Evolutionary conservation across 331 rosid species (phyloP).

Genomic region (Malus hybrid): DNA sequence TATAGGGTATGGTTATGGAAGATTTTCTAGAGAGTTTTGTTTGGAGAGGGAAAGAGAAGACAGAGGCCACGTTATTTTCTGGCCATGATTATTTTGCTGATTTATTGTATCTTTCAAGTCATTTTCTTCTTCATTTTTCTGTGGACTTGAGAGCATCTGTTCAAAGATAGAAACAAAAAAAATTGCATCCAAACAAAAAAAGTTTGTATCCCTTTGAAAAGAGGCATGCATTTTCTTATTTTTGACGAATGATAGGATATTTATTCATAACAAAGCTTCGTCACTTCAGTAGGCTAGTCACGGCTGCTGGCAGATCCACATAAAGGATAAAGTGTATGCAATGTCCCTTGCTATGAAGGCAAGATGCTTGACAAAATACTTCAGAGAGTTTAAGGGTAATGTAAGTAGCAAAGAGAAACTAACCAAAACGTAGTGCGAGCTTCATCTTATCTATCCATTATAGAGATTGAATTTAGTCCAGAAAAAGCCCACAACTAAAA

Average conservation of each 20-base stretch:
- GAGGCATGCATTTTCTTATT: neutral
- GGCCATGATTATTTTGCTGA: neutral
- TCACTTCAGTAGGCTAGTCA: neutral
- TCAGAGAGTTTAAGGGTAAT: neutral
- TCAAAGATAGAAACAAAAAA: neutral
- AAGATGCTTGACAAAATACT: neutral
- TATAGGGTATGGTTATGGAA: conserved; percentile 1
- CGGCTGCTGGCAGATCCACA: neutral
- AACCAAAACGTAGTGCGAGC: neutral
- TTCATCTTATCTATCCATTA: neutral
- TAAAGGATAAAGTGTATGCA: neutral
- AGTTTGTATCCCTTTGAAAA: neutral
- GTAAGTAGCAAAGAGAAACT: neutral
- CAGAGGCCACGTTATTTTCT: conserved; percentile 3
- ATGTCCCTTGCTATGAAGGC: too few relatives aligned
- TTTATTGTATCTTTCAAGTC: conserved; percentile 1
- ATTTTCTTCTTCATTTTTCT: neutral
- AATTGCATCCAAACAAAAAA: neutral
- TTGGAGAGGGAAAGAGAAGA: neutral
- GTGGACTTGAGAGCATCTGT: neutral
- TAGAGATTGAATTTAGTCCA: too few relatives aligned
- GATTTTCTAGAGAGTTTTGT: conserved; percentile 10
- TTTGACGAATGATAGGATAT: neutral
- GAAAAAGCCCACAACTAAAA: neutral
- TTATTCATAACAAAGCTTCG: neutral